phyloP scores from a whole-genome alignment of 2,329 filamentous ascomycete genomes.

The Trichoderma semiorbis region DNA sequence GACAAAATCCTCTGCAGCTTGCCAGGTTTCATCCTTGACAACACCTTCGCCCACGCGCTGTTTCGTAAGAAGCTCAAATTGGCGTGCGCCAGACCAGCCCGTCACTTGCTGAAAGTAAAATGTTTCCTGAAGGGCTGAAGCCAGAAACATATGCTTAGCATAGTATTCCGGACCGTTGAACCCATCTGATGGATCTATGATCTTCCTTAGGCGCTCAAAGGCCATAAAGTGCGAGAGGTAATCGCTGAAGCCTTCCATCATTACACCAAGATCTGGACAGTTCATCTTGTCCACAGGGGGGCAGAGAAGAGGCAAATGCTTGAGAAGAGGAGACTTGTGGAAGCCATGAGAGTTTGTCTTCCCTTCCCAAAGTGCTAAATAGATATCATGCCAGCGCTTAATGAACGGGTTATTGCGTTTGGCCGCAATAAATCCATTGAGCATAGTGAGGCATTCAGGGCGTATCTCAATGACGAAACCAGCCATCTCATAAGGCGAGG shows the following conservation, averaged over 20 bases:
- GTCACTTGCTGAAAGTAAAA: constrained; percentile 14
- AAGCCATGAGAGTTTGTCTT: constrained; percentile 30
- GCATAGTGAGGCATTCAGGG: constrained; percentile 22
- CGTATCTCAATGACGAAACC: constrained; percentile 28
- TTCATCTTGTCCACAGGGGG: not conserved
- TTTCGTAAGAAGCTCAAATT: constrained; percentile 24
- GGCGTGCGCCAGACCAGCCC: constrained; percentile 15
- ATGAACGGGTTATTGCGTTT: constrained; percentile 43
- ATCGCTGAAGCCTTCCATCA: constrained; percentile 24
- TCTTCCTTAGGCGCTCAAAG: constrained; percentile 29
- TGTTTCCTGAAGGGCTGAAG: constrained; percentile 22
- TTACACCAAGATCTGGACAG: constrained; percentile 18
- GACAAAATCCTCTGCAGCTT: constrained; percentile 25
- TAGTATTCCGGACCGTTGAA: constrained; percentile 35
- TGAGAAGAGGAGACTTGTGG: constrained; percentile 31
- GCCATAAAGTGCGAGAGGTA: constrained; percentile 32
- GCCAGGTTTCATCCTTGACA: constrained; percentile 19
- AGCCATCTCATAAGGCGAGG: constrained; percentile 31
- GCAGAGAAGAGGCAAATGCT: constrained; percentile 1
- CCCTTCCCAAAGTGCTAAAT: constrained; percentile 35
- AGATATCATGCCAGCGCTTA: constrained; percentile 40
- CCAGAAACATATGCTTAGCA: constrained; percentile 31
- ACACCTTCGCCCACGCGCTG: constrained; percentile 24
- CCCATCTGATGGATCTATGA: constrained; percentile 34
- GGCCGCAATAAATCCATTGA: constrained; percentile 44